Evolutionary conservation across 495 filamentous ascomycete genomes (phyloP).

Genomic region (Hyaloscypha finlandica): DNA sequence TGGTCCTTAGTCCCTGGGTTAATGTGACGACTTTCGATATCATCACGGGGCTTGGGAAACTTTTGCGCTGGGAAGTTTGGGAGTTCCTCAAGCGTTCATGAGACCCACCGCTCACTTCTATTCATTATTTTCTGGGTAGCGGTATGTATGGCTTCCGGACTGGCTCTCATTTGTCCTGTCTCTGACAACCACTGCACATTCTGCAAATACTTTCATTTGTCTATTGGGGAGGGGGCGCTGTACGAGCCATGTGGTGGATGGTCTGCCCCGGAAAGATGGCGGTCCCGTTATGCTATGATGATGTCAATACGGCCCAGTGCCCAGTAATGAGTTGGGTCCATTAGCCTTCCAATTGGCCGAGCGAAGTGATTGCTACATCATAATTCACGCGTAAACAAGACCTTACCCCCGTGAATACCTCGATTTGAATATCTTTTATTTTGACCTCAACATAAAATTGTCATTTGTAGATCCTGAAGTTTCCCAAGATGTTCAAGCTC

Average conservation of each 20-base stretch:
- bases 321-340: not conserved
- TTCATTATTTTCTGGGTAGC: not conserved
- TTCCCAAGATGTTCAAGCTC: no score
- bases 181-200: constrained; percentile 28
- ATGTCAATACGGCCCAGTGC: not conserved
- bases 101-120: not conserved
- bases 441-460: no score
- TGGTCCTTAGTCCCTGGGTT: constrained; percentile 1
- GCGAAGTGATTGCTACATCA: not conserved
- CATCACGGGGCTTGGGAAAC: not conserved
- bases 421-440: not conserved
- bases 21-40: not conserved
- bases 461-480: no score
- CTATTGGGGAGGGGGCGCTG: not conserved
- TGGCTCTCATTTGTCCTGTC: constrained; percentile 17
- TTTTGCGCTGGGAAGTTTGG: not conserved
- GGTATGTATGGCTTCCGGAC: not conserved
- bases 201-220: constrained; percentile 31
- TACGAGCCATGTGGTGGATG: not conserved
- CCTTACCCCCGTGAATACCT: not conserved
- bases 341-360: not conserved
- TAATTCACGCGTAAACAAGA: not conserved
- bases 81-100: not conserved
- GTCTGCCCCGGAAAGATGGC: not conserved
- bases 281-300: no score